Percentiles rank a stretch among this genome's conserved stretches.
phyloP scores from a whole-genome alignment of 352 stramenopile species.

The Blastocystis sp. region DNA sequence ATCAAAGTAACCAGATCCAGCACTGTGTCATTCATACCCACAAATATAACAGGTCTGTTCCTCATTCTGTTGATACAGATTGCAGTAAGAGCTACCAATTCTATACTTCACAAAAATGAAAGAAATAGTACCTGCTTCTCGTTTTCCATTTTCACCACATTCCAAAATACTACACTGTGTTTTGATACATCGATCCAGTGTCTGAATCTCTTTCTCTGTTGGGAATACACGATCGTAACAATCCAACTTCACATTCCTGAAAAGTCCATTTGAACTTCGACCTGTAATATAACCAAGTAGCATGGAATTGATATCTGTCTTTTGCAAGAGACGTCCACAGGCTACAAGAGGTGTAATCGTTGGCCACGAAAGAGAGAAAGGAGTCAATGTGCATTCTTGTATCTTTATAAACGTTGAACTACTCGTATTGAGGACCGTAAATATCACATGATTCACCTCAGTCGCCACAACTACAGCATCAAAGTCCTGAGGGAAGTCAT shows the following conservation, averaged over 20 bases:
- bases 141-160: not conserved
- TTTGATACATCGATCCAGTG: not conserved
- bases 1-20: not conserved
- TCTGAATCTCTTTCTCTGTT: not conserved
- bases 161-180: not conserved
- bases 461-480: slow-evolving; percentile 1
- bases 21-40: not conserved
- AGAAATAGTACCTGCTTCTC: not conserved
- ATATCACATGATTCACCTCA: not conserved
- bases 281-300: not conserved
- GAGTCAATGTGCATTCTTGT: not conserved
- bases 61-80: not conserved
- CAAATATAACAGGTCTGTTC: slow-evolving; percentile 14
- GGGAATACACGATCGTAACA: not conserved
- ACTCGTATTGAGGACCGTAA: not conserved
- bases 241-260: not conserved
- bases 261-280: not conserved
- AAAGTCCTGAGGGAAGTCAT: not conserved
- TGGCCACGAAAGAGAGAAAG: not conserved
- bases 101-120: not conserved
- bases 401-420: not conserved
- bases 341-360: not conserved
- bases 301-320: not conserved
- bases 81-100: not conserved
- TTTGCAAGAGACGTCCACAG: not conserved